phyloP scores from a whole-genome alignment of 352 stramenopile genomes.

The Phytophthora cactorum region DNA sequence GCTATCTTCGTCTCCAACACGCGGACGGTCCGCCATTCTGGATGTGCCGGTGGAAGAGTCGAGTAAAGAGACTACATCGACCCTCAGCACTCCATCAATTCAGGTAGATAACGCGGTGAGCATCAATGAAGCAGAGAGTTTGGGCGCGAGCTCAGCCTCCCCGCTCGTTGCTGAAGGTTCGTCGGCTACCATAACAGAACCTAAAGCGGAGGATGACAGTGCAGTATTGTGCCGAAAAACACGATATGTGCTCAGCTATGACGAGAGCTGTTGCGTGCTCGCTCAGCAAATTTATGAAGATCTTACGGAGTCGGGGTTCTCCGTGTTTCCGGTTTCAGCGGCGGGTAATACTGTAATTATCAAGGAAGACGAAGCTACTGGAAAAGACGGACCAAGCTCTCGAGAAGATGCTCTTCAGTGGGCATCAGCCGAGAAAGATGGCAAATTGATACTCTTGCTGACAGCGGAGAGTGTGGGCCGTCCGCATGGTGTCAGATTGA shows the following conservation, averaged over 20 bases:
- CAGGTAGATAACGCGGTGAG: background rate
- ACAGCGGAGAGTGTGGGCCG: constrained; percentile 76
- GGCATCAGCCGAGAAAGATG: constrained; percentile 60
- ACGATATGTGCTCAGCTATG: constrained; percentile 75
- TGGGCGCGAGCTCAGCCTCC: background rate
- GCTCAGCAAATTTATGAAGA: constrained; percentile 61
- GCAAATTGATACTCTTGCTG: constrained; percentile 73
- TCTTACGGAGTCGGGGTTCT: constrained; percentile 51
- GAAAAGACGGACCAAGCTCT: background rate
- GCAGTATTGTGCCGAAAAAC: constrained; percentile 20
- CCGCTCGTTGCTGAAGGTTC: background rate
- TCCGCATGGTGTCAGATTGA: constrained; percentile 67
- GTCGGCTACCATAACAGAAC: background rate
- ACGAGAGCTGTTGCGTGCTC: constrained; percentile 63
- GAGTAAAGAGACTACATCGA: constrained; percentile 2
- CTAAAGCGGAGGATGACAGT: constrained; percentile 3
- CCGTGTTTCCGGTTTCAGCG: constrained; percentile 41
- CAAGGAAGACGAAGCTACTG: background rate
- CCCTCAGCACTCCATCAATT: background rate
- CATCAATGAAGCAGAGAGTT: background rate
- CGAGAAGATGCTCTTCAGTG: constrained; percentile 69
- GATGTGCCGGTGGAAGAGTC: constrained; percentile 5
- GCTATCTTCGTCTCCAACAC: constrained; percentile 31
- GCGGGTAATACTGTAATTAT: background rate
- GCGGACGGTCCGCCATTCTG: constrained; percentile 16